Conservation (phyloP, 192 early-diverging fungal species). For the Cladochytrium replicatum region DNA sequence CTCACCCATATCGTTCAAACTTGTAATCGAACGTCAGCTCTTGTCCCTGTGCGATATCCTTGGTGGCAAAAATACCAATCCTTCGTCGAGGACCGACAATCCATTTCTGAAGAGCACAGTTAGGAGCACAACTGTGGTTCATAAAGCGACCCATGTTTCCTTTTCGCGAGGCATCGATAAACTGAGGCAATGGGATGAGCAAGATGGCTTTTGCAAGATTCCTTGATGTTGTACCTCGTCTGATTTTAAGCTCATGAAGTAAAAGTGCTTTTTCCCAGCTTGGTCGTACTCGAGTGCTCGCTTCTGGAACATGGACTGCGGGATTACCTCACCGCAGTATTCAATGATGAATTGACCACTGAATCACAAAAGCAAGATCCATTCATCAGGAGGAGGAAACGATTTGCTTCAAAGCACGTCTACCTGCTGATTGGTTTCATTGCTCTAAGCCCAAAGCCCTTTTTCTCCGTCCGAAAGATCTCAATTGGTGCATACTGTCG, state of each 20-base stretch:
- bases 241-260: constrained; percentile 93
- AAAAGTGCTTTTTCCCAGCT: constrained; percentile 83
- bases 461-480: constrained; percentile 81
- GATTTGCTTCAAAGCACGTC: not conserved
- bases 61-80: constrained; percentile 91
- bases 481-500: constrained; percentile 76
- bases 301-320: constrained; percentile 69
- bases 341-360: constrained; percentile 93
- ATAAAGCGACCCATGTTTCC: constrained; percentile 94
- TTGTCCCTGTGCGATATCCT: constrained; percentile 61
- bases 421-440: constrained; percentile 53
- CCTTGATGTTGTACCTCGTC: constrained; percentile 54
- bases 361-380: too few relatives aligned
- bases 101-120: constrained; percentile 95
- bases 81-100: constrained; percentile 78
- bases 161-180: constrained; percentile 90
- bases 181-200: constrained; percentile 23
- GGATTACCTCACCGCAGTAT: constrained; percentile 93
- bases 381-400: not conserved
- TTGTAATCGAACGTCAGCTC: constrained; percentile 99
- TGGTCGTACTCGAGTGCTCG: constrained; percentile 71
- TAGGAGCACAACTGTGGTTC: constrained; percentile 95
- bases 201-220: not conserved
- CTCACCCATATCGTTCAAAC: constrained; percentile 85
- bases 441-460: constrained; percentile 89